Conservation (phyloP, 805 yeast genomes). For the Candida coleopterorum region DNA sequence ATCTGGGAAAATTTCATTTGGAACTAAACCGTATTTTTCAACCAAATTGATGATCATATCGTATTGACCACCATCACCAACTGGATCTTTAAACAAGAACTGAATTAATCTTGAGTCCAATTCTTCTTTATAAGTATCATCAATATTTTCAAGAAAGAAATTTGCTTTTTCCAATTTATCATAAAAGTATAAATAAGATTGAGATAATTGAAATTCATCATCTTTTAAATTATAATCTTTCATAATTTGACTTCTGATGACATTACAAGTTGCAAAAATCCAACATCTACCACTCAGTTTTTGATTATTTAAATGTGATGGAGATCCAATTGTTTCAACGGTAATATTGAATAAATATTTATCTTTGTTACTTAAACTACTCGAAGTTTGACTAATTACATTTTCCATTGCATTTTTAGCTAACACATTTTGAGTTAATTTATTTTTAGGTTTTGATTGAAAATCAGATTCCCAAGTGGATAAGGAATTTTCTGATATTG, state of each 20-base stretch:
- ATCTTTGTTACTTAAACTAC: slow-evolving; percentile 14
- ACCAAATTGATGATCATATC: slow-evolving; percentile 75
- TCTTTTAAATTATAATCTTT: slow-evolving; percentile 50
- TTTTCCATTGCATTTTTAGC: slow-evolving; percentile 42
- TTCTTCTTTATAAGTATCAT: slow-evolving; percentile 62
- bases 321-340: slow-evolving; percentile 33
- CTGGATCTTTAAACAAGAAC: slow-evolving; percentile 60
- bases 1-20: slow-evolving; percentile 70
- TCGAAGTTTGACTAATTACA: slow-evolving; percentile 34
- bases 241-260: slow-evolving; percentile 60
- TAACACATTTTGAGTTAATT: slow-evolving; percentile 50
- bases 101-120: slow-evolving; percentile 70
- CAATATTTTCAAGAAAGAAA: slow-evolving; percentile 70
- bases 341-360: slow-evolving; percentile 33
- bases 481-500: slow-evolving; percentile 30
- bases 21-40: slow-evolving; percentile 78
- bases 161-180: slow-evolving; percentile 85
- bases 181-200: slow-evolving; percentile 74
- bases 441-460: slow-evolving; percentile 44
- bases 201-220: slow-evolving; percentile 66
- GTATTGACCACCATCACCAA: slow-evolving; percentile 84
- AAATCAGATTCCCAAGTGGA: slow-evolving; percentile 44
- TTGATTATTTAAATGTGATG: slow-evolving; percentile 49
- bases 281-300: slow-evolving; percentile 79
- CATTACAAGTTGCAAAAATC: slow-evolving; percentile 81